A percentile compares a stretch with the other conserved stretches of the same genome.
Evolutionary conservation across 169 alveolate genomes (phyloP).

Genomic region (Plasmodium reichenowi): DNA sequence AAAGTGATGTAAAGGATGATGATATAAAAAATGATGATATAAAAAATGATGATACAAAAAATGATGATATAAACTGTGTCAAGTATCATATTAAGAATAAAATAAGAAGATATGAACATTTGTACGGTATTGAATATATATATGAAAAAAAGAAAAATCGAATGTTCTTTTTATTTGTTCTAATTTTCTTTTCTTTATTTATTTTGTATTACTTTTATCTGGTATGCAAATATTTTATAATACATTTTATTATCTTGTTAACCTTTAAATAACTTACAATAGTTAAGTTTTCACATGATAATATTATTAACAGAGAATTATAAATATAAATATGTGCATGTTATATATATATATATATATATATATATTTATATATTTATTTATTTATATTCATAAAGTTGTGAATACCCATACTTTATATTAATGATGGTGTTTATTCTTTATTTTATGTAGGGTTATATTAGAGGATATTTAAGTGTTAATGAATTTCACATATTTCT

Average conservation of each 20-base stretch:
- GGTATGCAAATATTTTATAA: conserved; percentile 29
- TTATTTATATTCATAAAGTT: neutral
- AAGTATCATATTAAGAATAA: conserved; percentile 28
- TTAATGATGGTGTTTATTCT: too few relatives aligned
- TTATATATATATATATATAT: conserved; percentile 4
- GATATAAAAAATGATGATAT: neutral
- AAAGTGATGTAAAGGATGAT: neutral
- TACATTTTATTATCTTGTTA: neutral
- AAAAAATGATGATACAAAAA: neutral
- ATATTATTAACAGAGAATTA: neutral
- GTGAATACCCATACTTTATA: too few relatives aligned
- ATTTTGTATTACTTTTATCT: conserved; percentile 32
- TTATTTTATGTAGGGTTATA: too few relatives aligned
- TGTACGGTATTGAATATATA: conserved; percentile 66
- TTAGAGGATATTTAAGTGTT: conserved; percentile 17
- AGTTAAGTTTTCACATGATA: neutral
- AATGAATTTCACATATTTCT: conserved; percentile 57
- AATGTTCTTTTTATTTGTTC: conserved; percentile 14
- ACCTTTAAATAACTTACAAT: too few relatives aligned
- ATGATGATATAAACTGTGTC: neutral
- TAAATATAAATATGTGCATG: neutral
- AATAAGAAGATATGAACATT: conserved; percentile 67
- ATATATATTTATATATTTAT: neutral
- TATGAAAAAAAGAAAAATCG: conserved; percentile 54
- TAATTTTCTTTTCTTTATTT: conserved; percentile 33